Base-by-base conservation (phyloP, 23 red algal genomes). In the Gracilaria domingensis region DNA sequence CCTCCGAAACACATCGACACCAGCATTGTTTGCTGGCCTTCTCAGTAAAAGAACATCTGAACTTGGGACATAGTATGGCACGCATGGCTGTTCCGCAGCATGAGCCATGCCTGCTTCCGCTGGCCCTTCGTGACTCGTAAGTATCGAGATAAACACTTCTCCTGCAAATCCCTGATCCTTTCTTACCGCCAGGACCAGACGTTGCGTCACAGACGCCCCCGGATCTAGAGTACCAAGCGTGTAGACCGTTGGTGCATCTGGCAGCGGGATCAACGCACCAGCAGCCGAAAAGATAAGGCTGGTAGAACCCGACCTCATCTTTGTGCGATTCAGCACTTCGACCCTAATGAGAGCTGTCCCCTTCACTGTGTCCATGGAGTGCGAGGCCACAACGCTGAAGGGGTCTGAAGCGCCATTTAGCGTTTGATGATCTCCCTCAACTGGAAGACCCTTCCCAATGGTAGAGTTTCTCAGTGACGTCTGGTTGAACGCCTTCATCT, bases 1-100 rank as follows among this genome's bases (percentile, higher is more conserved):
- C 40, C 92, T 83, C 53, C 92, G 50, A 75, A 94, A 94, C 45
- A 94, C 92, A 44, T 94, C 92, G 39, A 88, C 83, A 13, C 92
- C 92, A 0, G 92, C 92, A 81, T 72, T 82, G 24, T 74, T 30
- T 12, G 84, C 54, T 33, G 84, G 83, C 29, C 28, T 55, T 30
- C 92, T 83, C 23, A 94, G 83, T 2, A 94, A 44, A 33, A 94
- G 61, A 36, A 94, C 92, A 55, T 94, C 92, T 30, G 82, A 80
- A 61, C 83, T 94, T 28, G 92, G 92, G 32, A 94, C 84, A 62
- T 82, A 82, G 58, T 94, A 94, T 18, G 92, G 83, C 24, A 94
- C 42, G 17, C 83, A 84, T 58, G 58, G 59, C 32, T 92, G 89
- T 42, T 92, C 89, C 20, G 78, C 77, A 29, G 30, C 59, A 23